These are phyloP conservation scores for Rhodotorula sp. DNA, from an alignment of 1,284 basidiomycete species.

Conservation along the genomic window DNA sequence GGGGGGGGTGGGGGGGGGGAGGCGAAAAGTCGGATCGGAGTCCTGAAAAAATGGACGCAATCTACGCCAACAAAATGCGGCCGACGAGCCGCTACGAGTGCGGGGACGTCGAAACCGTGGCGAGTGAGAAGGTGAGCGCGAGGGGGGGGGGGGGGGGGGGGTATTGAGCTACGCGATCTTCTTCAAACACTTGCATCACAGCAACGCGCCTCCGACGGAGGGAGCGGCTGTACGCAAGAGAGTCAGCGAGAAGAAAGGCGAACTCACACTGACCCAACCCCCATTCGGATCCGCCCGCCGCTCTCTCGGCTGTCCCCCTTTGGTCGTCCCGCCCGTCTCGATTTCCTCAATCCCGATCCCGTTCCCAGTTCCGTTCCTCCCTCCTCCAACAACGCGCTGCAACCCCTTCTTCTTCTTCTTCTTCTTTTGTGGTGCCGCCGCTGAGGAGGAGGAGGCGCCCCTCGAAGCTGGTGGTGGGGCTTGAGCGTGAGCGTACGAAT, in stretches of 20 bases:
- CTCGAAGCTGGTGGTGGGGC: too few species aligned
- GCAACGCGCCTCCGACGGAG: too few species aligned
- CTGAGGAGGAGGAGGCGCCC: too few species aligned
- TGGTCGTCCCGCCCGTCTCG: slow-evolving; percentile 50
- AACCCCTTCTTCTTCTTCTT: slow-evolving; percentile 5
- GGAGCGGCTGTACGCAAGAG: too few species aligned
- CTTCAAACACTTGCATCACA: too few species aligned
- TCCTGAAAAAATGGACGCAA: slow-evolving; percentile 29
- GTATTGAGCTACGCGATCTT: too few species aligned
- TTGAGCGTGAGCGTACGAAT: background rate
- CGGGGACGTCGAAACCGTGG: background rate
- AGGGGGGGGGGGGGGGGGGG: background rate
- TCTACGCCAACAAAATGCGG: slow-evolving; percentile 22
- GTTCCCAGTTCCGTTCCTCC: background rate
- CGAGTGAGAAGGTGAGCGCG: slow-evolving; percentile 11
- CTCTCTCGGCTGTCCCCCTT: slow-evolving; percentile 60
- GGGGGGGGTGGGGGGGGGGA: background rate
- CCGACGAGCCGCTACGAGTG: background rate
- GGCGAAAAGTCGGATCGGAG: slow-evolving; percentile 16
- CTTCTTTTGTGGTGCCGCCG: background rate
- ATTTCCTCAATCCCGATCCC: background rate
- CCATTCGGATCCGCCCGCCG: slow-evolving; percentile 68
- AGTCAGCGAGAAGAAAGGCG: background rate
- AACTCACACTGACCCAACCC: slow-evolving; percentile 46
- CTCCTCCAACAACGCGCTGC: background rate